These are phyloP conservation scores for Ophiosphaerella herpotricha DNA, from an alignment of 2,329 filamentous ascomycete species.

Conservation along the genomic window DNA sequence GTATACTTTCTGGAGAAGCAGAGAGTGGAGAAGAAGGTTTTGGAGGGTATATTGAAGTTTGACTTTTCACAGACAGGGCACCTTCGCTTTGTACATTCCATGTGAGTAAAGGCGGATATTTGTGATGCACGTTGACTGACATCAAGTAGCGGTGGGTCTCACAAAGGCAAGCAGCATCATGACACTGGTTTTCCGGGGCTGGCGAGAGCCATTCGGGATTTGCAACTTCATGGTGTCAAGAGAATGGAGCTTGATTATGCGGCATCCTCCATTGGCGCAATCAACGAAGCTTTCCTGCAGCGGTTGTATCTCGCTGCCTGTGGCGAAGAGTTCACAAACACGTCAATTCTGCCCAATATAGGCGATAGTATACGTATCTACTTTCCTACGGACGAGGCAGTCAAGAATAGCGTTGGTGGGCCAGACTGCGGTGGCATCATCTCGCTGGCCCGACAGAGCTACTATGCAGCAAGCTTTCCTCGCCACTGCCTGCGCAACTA, in stretches of 20 bases:
- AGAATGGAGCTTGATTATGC: conserved; percentile 74
- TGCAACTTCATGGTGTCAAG: conserved; percentile 40
- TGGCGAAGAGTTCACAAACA: conserved; percentile 41
- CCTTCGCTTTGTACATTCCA: conserved; percentile 82
- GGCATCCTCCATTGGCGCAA: conserved; percentile 77
- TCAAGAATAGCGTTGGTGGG: conserved; percentile 67
- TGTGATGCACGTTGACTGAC: conserved; percentile 5
- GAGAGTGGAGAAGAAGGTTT: conserved; percentile 66
- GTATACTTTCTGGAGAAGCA: conserved; percentile 71
- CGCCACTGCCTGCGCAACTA: conserved; percentile 74
- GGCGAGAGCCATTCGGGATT: conserved; percentile 61
- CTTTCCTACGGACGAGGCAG: conserved; percentile 45
- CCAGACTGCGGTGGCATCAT: conserved; percentile 73
- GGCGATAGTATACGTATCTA: conserved; percentile 34
- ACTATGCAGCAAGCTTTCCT: conserved; percentile 71
- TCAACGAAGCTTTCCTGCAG: conserved; percentile 70
- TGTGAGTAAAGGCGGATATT: conserved; percentile 58
- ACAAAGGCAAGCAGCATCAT: conserved; percentile 43
- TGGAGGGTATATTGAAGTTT: conserved; percentile 73
- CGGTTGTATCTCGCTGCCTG: conserved; percentile 62
- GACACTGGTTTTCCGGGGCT: conserved; percentile 76
- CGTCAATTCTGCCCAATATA: conserved; percentile 5
- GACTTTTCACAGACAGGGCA: conserved; percentile 76
- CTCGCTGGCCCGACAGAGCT: conserved; percentile 76
- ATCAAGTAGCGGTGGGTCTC: conserved; percentile 36